Evolutionary conservation across 1,139 yeast species (phyloP).

Genomic region (Lodderomyces beijingensis): DNA sequence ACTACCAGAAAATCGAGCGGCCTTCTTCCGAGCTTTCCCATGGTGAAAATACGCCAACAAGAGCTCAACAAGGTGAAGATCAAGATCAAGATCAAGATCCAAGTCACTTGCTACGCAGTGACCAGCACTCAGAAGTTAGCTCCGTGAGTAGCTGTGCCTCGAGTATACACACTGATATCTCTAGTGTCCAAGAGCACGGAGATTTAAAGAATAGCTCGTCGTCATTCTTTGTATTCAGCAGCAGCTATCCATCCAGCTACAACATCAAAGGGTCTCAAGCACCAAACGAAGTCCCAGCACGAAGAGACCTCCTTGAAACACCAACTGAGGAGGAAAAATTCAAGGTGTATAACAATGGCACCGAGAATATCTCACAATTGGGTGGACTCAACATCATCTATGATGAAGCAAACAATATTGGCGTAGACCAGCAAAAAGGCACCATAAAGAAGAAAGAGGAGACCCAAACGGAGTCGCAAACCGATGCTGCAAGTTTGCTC

Average conservation of each 20-base stretch:
- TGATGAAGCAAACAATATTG: conserved; percentile 3
- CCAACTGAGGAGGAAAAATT: conserved; percentile 16
- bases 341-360: conserved; percentile 12
- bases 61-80: too few relatives aligned
- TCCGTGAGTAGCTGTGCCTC: conserved; percentile 10
- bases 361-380: conserved; percentile 5
- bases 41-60: too few relatives aligned
- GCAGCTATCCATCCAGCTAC: conserved; percentile 10
- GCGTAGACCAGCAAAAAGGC: not conserved
- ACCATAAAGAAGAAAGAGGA: not conserved
- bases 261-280: conserved; percentile 19
- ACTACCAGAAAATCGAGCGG: conserved; percentile 37
- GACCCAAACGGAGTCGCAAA: conserved; percentile 1
- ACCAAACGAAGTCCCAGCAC: conserved; percentile 24
- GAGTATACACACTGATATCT: conserved; percentile 6
- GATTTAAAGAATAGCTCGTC: conserved; percentile 1
- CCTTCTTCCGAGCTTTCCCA: too few relatives aligned
- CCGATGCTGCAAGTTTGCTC: conserved; percentile 1
- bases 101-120: too few relatives aligned
- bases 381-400: conserved; percentile 11
- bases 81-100: too few relatives aligned
- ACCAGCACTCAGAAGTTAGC: conserved; percentile 10
- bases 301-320: conserved; percentile 27
- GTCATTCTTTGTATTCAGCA: conserved; percentile 8
- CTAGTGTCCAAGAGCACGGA: not conserved